Evolutionary conservation across 371 early-diverging fungal species (phyloP), one percentile per base, ranked within the genome.

Genomic region (Sporodiniella umbellata): DNA sequence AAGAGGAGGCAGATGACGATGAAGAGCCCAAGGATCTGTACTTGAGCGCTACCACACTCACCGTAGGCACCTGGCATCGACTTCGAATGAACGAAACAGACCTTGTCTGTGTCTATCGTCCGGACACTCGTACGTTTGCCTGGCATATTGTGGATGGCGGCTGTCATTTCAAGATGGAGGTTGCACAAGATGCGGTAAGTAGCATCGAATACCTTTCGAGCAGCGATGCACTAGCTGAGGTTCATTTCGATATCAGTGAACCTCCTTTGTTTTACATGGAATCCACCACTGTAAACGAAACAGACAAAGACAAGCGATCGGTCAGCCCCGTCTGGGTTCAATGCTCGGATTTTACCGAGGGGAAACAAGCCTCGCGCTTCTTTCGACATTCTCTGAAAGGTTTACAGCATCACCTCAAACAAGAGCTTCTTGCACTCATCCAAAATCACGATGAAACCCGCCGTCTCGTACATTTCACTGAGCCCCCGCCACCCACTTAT

Each of bases 11-110:
- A 12, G 26, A 33, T 11, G 46, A 37, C 19, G 53, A 45, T 8
- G 46, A 48, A 2, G 61, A 61, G 18, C 61, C 55, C 18, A 65
- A 65, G 33, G 61, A 62, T 31, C 48, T 58, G 46, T 28, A 66
- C 59, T 65, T 80, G 39, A 77, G 66, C 64, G 81, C 74, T 8
- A 83, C 85, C 19, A 84, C 87, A 4, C 59, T 91, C 8, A 68
- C 79, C 8, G 81, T 91, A 47, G 91, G 91, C 22, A 83, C 84
- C 6, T 91, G 91, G 91, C 85, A 88, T 38, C 79, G 91, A 19
- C 70, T 88, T 51, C 72, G 75, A 42, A 71, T 81, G 35, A 63
- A 61, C n/a, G 57, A 62, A 44, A 75, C 80, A 1, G 86, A 87
- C 48, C 68, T 90, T n/a, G 63, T 83, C 11, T 86, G 86, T 60